Evolutionary conservation across 106 monocot genomes (phyloP), one percentile per base, ranked within the genome.

Genomic region (Dendrobium catenatum): DNA sequence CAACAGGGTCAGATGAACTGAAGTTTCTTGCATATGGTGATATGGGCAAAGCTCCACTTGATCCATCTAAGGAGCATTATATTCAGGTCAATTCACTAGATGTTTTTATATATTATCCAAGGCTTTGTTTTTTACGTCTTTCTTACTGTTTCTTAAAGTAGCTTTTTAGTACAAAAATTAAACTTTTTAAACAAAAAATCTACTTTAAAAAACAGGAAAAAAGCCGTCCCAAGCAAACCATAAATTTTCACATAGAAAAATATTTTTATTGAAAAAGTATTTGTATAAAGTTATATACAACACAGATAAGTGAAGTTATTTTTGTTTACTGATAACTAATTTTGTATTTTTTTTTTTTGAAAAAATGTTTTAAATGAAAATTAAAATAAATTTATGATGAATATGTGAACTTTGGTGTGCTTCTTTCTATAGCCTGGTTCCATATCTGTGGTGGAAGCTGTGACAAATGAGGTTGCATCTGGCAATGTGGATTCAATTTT

Each of bases 41-140:
- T 37, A 89, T 92, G 89, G 92, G 92, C n/a, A 92, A 89, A 67
- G 89, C 86, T 54, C 89, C 92, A 40, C 64, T 87, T 24, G 92
- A 92, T 31, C 47, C 79, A 54, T 92, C 92, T 20, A 67, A 58
- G 10, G 89, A 89, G 47, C 92, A 92, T 47, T 92, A 84, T 64
- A 92, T 89, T 66, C 92, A 89, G 85, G 89, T 91, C 70, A 9
- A 22, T 73, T n/a, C 11, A 58, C 0, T 9, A 61, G 0, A 61
- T 16, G 2, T 55, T 20, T 16, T 61, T 17, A 4, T 59, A 3
- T 59, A 19, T 22, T 61, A 20, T 61, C 17, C 22, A 22, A 61
- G 9, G 17, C 6, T 55, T 55, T 0, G 0, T 55, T 55, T 55
- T 55, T 3, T 2, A 55, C 9, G 6, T 1, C 17, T 55, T 55